A percentile compares a stretch with the other conserved stretches of the same genome.
Evolutionary conservation across 768 basidiomycete species (phyloP).

Genomic region (Agrocybe pediades): DNA sequence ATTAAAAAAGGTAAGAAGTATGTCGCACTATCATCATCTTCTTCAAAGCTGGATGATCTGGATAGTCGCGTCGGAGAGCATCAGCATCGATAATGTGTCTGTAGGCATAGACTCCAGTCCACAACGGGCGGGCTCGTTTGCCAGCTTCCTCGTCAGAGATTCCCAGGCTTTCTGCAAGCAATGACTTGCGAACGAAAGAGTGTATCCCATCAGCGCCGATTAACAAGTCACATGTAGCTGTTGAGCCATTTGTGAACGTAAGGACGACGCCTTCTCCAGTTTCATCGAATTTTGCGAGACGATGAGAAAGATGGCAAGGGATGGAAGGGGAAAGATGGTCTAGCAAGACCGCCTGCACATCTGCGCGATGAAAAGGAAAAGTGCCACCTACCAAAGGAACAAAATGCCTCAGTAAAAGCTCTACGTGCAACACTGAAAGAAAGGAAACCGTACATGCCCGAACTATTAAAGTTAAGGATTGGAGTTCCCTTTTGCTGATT

Average conservation of each 20-base stretch:
- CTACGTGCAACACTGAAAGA: neutral
- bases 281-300: slow-evolving; percentile 52
- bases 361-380: slow-evolving; percentile 44
- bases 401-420: neutral
- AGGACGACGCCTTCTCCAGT: slow-evolving; percentile 41
- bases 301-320: slow-evolving; percentile 29
- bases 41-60: slow-evolving; percentile 45
- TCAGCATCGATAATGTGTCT: slow-evolving; percentile 54
- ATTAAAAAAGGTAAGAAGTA: neutral
- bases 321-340: slow-evolving; percentile 37
- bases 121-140: slow-evolving; percentile 43
- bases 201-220: slow-evolving; percentile 67
- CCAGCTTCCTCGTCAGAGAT: slow-evolving; percentile 30
- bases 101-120: slow-evolving; percentile 58
- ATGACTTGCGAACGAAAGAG: slow-evolving; percentile 43
- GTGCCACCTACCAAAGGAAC: too few species aligned
- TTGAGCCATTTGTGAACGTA: slow-evolving; percentile 58
- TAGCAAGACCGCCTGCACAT: slow-evolving; percentile 50
- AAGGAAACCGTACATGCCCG: too few species aligned
- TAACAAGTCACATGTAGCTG: slow-evolving; percentile 59
- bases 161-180: slow-evolving; percentile 30
- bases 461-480: neutral
- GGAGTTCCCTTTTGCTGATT: neutral
- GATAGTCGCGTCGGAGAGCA: slow-evolving; percentile 35
- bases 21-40: slow-evolving; percentile 44